Conservation (phyloP, 805 yeast genomes). For the Hanseniaspora clermontiae region DNA sequence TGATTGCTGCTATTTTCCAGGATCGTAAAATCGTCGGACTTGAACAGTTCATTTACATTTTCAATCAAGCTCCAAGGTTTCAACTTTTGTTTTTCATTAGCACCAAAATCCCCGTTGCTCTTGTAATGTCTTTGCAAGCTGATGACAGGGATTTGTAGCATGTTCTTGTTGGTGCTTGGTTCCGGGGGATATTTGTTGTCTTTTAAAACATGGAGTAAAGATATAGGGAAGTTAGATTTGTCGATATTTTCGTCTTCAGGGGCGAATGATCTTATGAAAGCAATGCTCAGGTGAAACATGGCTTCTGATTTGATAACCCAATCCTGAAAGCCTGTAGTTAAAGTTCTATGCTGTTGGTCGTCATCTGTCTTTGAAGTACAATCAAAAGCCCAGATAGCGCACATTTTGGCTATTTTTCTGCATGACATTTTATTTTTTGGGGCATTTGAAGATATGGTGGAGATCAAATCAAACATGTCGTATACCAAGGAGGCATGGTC, state of each 20-base stretch:
- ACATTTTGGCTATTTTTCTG: slow-evolving; percentile 64
- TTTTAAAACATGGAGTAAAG: slow-evolving; percentile 51
- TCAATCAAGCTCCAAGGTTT: slow-evolving; percentile 48
- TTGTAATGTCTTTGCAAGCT: slow-evolving; percentile 41
- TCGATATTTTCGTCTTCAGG: slow-evolving; percentile 38
- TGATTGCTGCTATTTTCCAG: slow-evolving; percentile 10
- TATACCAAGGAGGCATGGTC: slow-evolving; percentile 83
- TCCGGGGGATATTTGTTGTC: slow-evolving; percentile 66
- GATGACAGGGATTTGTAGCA: slow-evolving; percentile 48
- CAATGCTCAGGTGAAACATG: slow-evolving; percentile 61
- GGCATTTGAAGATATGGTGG: slow-evolving; percentile 65
- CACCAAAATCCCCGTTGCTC: slow-evolving; percentile 21
- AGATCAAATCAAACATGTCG: slow-evolving; percentile 71
- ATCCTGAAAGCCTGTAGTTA: slow-evolving; percentile 56
- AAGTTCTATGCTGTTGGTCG: slow-evolving; percentile 25
- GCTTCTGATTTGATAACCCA: slow-evolving; percentile 83
- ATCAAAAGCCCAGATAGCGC: slow-evolving; percentile 81
- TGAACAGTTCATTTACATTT: slow-evolving; percentile 45
- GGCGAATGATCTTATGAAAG: slow-evolving; percentile 68
- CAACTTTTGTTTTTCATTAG: slow-evolving; percentile 27
- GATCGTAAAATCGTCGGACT: slow-evolving; percentile 20
- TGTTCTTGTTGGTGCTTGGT: slow-evolving; percentile 30
- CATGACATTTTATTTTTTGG: slow-evolving; percentile 69
- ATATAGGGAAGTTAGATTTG: slow-evolving; percentile 46
- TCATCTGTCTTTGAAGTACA: slow-evolving; percentile 19